phyloP scores from a whole-genome alignment of 495 filamentous ascomycete species.

The Talaromyces liani region DNA sequence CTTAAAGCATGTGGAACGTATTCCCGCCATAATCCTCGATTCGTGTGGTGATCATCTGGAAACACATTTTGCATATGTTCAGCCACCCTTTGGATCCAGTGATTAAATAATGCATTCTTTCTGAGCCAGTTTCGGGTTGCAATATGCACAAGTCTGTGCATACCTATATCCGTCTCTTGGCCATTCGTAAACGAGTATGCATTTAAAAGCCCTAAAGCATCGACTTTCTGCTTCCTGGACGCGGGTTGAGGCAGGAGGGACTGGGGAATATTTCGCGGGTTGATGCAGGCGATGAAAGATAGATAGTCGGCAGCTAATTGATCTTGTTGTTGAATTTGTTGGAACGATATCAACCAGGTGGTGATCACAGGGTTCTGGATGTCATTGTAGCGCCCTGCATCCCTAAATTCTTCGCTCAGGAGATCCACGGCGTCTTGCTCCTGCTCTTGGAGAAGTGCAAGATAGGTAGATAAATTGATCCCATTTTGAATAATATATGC shows the following conservation, averaged over 20 bases:
- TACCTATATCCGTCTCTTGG: neutral
- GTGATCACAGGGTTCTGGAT: conserved; percentile 35
- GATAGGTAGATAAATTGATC: conserved; percentile 27
- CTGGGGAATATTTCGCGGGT: conserved; percentile 23
- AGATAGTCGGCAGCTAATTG: conserved; percentile 24
- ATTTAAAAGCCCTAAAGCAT: conserved; percentile 16
- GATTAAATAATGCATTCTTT: neutral
- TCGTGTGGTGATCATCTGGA: conserved; percentile 6
- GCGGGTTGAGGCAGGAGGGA: conserved; percentile 11
- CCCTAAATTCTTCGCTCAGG: conserved; percentile 38
- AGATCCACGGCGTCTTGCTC: conserved; percentile 24
- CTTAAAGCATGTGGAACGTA: conserved; percentile 10
- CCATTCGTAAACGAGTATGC: conserved; percentile 15
- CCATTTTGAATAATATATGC: conserved; percentile 36
- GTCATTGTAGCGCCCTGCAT: conserved; percentile 23
- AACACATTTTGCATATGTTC: neutral
- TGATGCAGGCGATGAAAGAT: conserved; percentile 29
- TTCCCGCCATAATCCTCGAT: conserved; percentile 8
- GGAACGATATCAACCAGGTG: conserved; percentile 41
- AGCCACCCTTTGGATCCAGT: conserved; percentile 21
- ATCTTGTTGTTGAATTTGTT: conserved; percentile 27
- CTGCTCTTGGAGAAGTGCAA: conserved; percentile 24
- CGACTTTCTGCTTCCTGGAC: conserved; percentile 6
- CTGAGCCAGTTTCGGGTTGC: conserved; percentile 15
- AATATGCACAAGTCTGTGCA: conserved; percentile 16